Conservation (phyloP, 176 grass and related monocot genomes). For the Triticum monococcum region DNA sequence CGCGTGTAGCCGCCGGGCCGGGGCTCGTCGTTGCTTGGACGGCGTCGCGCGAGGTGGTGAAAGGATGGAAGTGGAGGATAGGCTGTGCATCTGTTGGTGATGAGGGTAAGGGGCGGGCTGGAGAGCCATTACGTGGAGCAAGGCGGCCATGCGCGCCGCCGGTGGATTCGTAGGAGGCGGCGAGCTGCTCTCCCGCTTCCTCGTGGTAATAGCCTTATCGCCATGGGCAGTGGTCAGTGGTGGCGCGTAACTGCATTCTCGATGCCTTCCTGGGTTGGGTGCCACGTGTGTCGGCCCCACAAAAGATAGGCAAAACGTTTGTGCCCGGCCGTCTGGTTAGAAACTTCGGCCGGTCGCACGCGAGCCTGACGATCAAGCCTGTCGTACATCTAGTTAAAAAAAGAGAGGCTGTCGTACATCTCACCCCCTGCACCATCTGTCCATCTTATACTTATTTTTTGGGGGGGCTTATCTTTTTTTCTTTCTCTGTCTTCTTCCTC, state of each 20-base stretch:
- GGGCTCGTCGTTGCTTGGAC: neutral
- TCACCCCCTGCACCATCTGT: no score
- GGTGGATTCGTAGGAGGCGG: neutral
- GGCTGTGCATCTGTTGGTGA: neutral
- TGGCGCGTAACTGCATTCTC: neutral
- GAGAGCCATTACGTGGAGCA: conserved; percentile 43
- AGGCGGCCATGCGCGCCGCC: conserved; percentile 34
- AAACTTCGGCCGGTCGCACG: no score
- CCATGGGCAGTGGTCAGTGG: conserved; percentile 20
- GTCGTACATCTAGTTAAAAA: no score
- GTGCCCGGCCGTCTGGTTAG: no score
- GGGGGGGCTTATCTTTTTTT: no score
- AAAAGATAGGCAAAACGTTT: neutral
- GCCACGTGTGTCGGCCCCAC: neutral
- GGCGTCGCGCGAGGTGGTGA: neutral
- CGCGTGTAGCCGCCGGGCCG: conserved; percentile 1
- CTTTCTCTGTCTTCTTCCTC: no score
- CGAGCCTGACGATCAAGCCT: no score
- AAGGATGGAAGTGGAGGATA: neutral
- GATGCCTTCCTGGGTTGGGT: conserved; percentile 9
- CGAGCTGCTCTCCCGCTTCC: neutral
- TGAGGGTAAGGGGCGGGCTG: neutral
- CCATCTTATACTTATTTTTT: no score
- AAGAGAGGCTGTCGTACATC: no score
- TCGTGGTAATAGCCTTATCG: conserved; percentile 23